phyloP scores from a whole-genome alignment of 176 grass and related monocot species.

The Oryza coarctata region DNA sequence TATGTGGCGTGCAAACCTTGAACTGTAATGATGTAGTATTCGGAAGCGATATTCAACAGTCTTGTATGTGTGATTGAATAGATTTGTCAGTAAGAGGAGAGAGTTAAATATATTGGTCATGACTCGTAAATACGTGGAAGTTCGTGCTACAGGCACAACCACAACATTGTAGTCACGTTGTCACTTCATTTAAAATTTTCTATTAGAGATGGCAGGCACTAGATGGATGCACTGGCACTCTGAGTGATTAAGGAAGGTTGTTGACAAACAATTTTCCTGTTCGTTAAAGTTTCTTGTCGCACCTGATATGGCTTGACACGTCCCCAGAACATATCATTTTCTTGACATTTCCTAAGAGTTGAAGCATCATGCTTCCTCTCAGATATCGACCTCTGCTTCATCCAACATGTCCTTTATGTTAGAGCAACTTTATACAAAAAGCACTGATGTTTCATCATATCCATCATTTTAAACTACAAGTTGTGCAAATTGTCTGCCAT shows the following conservation, averaged over 20 bases:
- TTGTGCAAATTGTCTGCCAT: background rate
- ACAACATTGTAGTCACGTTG: background rate
- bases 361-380: background rate
- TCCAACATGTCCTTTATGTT: background rate
- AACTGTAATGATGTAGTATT: slow-evolving; percentile 17
- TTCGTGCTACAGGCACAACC: background rate
- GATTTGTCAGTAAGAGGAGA: background rate
- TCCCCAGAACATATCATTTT: slow-evolving; percentile 15
- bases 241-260: background rate
- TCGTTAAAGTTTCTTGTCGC: background rate
- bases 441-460: slow-evolving; percentile 7
- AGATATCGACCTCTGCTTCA: background rate
- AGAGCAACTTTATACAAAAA: slow-evolving; percentile 12
- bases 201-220: background rate
- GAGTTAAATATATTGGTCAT: background rate
- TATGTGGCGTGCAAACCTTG: background rate
- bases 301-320: slow-evolving; percentile 30
- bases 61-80: background rate
- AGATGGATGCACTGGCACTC: background rate
- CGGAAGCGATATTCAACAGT: background rate
- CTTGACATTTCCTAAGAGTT: background rate
- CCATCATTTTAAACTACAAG: background rate
- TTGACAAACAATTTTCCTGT: background rate
- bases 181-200: background rate
- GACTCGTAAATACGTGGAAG: background rate